phyloP scores from a whole-genome alignment of 805 yeast genomes.

The Yarrowia osloensis region DNA sequence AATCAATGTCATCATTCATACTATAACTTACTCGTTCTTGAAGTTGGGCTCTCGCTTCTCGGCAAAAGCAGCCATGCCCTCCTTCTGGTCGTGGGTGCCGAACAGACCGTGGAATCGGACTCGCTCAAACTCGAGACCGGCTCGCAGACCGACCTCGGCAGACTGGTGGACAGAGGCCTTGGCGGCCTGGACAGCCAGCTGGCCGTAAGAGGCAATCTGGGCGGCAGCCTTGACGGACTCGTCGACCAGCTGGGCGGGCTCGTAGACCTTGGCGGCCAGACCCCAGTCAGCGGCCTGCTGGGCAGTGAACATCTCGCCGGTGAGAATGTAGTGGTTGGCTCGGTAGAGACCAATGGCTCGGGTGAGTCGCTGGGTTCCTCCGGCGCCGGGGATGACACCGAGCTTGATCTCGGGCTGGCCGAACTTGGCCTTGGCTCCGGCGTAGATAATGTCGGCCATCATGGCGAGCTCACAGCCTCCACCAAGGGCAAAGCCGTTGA shows the following conservation, averaged over 20 bases:
- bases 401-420: conserved; percentile 56
- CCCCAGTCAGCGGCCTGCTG: conserved; percentile 53
- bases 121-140: conserved; percentile 50
- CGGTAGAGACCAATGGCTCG: conserved; percentile 47
- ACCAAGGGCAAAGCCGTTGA: conserved; percentile 57
- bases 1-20: background rate
- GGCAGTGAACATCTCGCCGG: conserved; percentile 51
- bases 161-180: conserved; percentile 50
- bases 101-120: conserved; percentile 50
- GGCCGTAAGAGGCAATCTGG: conserved; percentile 47
- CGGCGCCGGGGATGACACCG: conserved; percentile 53
- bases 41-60: conserved; percentile 49
- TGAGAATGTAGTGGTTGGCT: conserved; percentile 49
- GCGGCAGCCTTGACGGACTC: conserved; percentile 51
- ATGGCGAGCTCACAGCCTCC: conserved; percentile 61
- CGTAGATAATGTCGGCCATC: conserved; percentile 55
- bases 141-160: conserved; percentile 43
- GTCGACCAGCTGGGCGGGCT: conserved; percentile 46
- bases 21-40: conserved; percentile 38
- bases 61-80: conserved; percentile 56
- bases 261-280: conserved; percentile 48
- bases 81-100: conserved; percentile 51
- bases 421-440: conserved; percentile 51
- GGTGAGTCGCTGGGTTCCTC: conserved; percentile 50
- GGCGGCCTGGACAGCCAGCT: conserved; percentile 50